Conservation (phyloP, 306 rosid genomes). For the Prunus mongolica region DNA sequence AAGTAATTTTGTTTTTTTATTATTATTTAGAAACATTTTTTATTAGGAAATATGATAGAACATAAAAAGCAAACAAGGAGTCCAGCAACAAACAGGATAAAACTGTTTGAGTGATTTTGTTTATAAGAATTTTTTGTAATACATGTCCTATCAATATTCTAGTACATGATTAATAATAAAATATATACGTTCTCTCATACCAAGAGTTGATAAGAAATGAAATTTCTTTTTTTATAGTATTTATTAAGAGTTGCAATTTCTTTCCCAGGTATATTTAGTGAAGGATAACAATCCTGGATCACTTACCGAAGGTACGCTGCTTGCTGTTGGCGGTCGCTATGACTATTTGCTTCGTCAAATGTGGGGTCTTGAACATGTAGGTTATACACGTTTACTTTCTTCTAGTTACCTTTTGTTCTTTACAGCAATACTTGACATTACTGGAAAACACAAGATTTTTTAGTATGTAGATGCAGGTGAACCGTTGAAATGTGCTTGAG, state of each 20-base stretch:
- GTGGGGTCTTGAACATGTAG: slow-evolving; percentile 65
- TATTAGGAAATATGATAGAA: background rate
- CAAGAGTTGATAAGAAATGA: slow-evolving; percentile 5
- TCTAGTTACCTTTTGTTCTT: background rate
- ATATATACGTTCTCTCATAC: slow-evolving; percentile 1
- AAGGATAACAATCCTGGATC: slow-evolving; percentile 74
- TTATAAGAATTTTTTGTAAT: background rate
- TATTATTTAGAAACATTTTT: background rate
- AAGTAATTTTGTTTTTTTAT: background rate
- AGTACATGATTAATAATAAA: slow-evolving; percentile 1
- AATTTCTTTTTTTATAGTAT: background rate
- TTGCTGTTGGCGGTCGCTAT: slow-evolving; percentile 90
- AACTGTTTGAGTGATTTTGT: background rate
- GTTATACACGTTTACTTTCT: slow-evolving; percentile 17
- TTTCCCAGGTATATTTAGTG: slow-evolving; percentile 71
- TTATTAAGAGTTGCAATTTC: slow-evolving; percentile 26
- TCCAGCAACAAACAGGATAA: background rate
- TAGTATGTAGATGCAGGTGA: background rate
- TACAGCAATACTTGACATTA: background rate
- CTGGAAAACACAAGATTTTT: background rate
- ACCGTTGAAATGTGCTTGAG: background rate
- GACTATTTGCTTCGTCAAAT: slow-evolving; percentile 72
- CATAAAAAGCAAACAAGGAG: background rate
- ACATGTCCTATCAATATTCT: background rate
- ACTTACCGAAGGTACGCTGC: slow-evolving; percentile 66